Base-by-base conservation (phyloP, 2,329 filamentous ascomycete genomes). In the Emergomyces africanus region DNA sequence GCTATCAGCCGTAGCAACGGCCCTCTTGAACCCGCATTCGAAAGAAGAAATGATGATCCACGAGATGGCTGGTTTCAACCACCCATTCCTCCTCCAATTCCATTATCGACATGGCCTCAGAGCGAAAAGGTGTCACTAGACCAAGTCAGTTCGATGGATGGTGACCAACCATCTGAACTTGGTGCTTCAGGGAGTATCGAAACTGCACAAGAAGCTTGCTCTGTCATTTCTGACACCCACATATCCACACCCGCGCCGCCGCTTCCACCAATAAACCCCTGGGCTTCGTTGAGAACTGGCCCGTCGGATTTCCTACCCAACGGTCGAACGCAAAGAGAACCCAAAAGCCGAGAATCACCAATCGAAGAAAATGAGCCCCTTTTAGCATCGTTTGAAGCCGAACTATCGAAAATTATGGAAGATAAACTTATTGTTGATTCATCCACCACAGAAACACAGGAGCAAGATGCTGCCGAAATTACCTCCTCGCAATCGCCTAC, bases 351-450 rank as follows among this genome's bases (percentile, higher is more conserved):
- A 25, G 60, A 60, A 42, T 54, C 65, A 12, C 57, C 65, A 2
- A 57, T 67, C 5, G 57, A 68, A 35, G 64, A 67, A 23, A 60
- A 66, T 23, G 65, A 67, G 57, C 66, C 74, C 23, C 67, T 75
- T 39, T 62, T 76, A 25, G 69, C 69, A 49, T 71, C 71, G 15
- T 75, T 75, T 48, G 73, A 75, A 56, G 67, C 65, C 14, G 72
- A 75, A 59, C 62, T 76, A 63, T 68, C 72, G 33, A 71, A 64
- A 55, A 65, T 75, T 4, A 64, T 75, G 56, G 58, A 65, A 53
- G 58, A 23, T 8, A 56, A 48, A 28, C 56, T 20, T 35, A 42
- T 20, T 23, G n/a, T 18, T 15, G 53, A 55, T 30, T 55, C 53
- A 14, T n/a, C 37, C 5, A 58, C 60, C 48, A 56, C 61, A 25